phyloP scores from a whole-genome alignment of 164 flowering plant species.

The Amborella trichopoda region DNA sequence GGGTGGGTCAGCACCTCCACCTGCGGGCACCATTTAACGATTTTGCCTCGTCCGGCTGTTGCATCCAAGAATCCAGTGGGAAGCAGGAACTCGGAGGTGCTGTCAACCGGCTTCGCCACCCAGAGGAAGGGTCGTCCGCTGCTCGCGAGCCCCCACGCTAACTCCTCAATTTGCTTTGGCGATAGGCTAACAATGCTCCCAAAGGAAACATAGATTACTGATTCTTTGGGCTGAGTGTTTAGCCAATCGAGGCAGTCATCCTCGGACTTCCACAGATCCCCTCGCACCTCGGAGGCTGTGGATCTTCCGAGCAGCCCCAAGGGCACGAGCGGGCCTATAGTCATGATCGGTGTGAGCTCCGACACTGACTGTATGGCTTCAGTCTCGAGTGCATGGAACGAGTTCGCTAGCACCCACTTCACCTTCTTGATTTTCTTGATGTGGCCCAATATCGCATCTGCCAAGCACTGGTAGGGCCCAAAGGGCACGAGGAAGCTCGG shows the following conservation, averaged over 20 bases:
- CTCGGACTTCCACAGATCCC: not conserved
- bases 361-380: slow-evolving; percentile 34
- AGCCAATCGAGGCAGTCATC: slow-evolving; percentile 1
- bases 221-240: not conserved
- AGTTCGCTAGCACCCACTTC: slow-evolving; percentile 46
- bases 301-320: not conserved
- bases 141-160: slow-evolving; percentile 5
- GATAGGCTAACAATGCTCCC: not conserved
- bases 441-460: slow-evolving; percentile 27
- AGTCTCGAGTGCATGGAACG: slow-evolving; percentile 55
- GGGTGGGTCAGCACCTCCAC: slow-evolving; percentile 49
- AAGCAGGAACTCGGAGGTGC: slow-evolving; percentile 2
- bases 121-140: slow-evolving; percentile 4
- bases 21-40: slow-evolving; percentile 61
- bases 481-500: slow-evolving; percentile 56
- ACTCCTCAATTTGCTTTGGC: slow-evolving; percentile 1
- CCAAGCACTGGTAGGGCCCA: slow-evolving; percentile 10
- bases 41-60: slow-evolving; percentile 34
- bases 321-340: slow-evolving; percentile 46
- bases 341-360: slow-evolving; percentile 22
- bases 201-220: slow-evolving; percentile 3
- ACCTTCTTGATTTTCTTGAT: slow-evolving; percentile 37
- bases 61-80: slow-evolving; percentile 42
- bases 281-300: not conserved
- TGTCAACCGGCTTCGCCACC: slow-evolving; percentile 21